Percentiles rank a stretch among this genome's conserved stretches.
phyloP scores from a whole-genome alignment of 1,284 basidiomycete species.

The Trichosporon inkin region DNA sequence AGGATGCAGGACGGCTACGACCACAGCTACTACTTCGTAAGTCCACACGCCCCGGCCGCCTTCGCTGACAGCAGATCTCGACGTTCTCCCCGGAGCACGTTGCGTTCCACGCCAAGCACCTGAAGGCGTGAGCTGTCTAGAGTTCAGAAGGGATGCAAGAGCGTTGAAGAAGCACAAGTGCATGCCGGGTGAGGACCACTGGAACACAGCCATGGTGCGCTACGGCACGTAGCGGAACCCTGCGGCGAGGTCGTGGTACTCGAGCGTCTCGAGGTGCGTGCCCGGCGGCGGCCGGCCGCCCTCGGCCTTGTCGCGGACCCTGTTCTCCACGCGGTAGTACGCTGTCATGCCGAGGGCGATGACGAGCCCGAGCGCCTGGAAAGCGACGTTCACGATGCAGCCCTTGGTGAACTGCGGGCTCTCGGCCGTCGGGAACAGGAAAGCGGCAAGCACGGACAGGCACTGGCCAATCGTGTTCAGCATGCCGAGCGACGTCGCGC shows the following conservation, averaged over 20 bases:
- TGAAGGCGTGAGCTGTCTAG: conserved; percentile 42
- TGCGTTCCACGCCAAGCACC: conserved; percentile 52
- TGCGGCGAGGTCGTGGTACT: conserved; percentile 22
- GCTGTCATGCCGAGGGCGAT: conserved; percentile 45
- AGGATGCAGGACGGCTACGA: conserved; percentile 85
- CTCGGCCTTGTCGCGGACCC: conserved; percentile 46
- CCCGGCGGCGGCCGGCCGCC: conserved; percentile 43
- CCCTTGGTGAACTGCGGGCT: conserved; percentile 51
- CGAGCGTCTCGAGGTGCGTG: conserved; percentile 11
- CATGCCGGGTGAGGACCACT: neutral
- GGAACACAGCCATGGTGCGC: neutral
- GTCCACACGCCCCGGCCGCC: conserved; percentile 41
- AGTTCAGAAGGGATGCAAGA: neutral
- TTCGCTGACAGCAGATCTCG: conserved; percentile 53
- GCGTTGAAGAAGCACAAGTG: neutral
- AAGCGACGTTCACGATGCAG: conserved; percentile 50
- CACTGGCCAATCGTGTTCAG: conserved; percentile 53
- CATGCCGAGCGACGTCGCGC: conserved; percentile 52
- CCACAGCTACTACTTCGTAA: conserved; percentile 83
- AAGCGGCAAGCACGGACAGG: conserved; percentile 50
- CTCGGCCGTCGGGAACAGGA: conserved; percentile 50
- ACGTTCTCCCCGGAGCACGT: conserved; percentile 61
- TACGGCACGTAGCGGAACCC: conserved; percentile 20
- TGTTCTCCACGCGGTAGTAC: conserved; percentile 51
- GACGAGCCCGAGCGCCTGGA: conserved; percentile 47